Evolutionary conservation across 2,329 filamentous ascomycete genomes (phyloP).

Genomic region (Simplicillium sp.): DNA sequence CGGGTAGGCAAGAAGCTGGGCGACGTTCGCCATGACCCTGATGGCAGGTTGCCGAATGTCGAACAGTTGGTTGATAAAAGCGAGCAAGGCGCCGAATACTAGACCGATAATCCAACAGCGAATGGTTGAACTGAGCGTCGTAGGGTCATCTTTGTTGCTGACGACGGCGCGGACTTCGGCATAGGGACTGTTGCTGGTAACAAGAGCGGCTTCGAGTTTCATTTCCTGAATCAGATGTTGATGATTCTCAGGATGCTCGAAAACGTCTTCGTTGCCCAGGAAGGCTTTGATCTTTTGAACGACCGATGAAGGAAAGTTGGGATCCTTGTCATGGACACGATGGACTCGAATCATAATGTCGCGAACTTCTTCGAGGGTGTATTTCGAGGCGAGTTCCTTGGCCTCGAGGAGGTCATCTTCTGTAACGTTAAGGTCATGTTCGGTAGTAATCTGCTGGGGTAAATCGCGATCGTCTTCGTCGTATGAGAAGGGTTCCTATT

Average conservation of each 20-base stretch:
- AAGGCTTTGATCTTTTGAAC: conserved; percentile 31
- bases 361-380: conserved; percentile 31
- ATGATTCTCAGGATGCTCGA: conserved; percentile 34
- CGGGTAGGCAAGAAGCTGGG: conserved; percentile 47
- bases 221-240: conserved; percentile 40
- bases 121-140: conserved; percentile 41
- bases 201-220: conserved; percentile 44
- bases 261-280: conserved; percentile 29
- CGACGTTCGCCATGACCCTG: conserved; percentile 43
- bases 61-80: conserved; percentile 48
- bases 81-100: conserved; percentile 37
- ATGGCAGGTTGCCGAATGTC: conserved; percentile 47
- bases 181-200: conserved; percentile 47
- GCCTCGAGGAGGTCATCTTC: conserved; percentile 36
- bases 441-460: conserved; percentile 12
- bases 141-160: conserved; percentile 43
- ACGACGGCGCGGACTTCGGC: conserved; percentile 47
- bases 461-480: conserved; percentile 24
- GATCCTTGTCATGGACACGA: conserved; percentile 30
- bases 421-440: conserved; percentile 33
- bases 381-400: conserved; percentile 30
- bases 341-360: conserved; percentile 30
- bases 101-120: conserved; percentile 44
- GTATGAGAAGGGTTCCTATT: conserved; percentile 26
- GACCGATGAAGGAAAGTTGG: conserved; percentile 29